Evolutionary conservation across 2,329 filamentous ascomycete genomes (phyloP).

Genomic region (Bisporella sp.): DNA sequence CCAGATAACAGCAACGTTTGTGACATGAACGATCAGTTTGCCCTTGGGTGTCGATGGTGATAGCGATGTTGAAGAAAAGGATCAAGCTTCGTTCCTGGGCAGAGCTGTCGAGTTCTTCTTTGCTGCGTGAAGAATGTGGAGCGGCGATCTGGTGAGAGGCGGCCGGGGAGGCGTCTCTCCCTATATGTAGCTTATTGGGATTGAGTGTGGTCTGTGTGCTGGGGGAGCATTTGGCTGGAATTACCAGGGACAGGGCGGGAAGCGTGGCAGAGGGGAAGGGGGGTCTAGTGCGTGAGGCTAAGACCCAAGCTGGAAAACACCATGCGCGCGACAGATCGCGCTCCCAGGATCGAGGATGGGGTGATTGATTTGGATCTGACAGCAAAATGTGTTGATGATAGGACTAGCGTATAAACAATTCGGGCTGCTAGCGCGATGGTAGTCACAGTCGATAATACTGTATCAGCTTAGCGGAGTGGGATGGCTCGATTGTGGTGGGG

Average conservation of each 20-base stretch:
- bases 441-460: no score
- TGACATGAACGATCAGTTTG: background rate
- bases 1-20: constrained; percentile 2
- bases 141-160: constrained; percentile 33
- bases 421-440: no score
- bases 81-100: constrained; percentile 1
- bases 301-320: constrained; percentile 2
- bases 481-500: no score
- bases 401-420: no score
- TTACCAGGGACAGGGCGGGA: constrained; percentile 12
- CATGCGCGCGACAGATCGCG: constrained; percentile 4
- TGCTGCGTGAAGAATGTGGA: constrained; percentile 26
- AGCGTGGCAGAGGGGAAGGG: constrained; percentile 13
- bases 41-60: background rate
- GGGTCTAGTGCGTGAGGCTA: background rate
- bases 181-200: constrained; percentile 28
- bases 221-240: constrained; percentile 15
- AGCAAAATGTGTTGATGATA: no score
- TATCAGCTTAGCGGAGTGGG: no score
- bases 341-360: background rate
- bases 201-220: constrained; percentile 19
- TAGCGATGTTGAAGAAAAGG: background rate
- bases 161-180: constrained; percentile 27
- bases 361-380: no score
- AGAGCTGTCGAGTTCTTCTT: constrained; percentile 12